phyloP scores from a whole-genome alignment of 306 rosid genomes.

The Casuarina equisetifolia region DNA sequence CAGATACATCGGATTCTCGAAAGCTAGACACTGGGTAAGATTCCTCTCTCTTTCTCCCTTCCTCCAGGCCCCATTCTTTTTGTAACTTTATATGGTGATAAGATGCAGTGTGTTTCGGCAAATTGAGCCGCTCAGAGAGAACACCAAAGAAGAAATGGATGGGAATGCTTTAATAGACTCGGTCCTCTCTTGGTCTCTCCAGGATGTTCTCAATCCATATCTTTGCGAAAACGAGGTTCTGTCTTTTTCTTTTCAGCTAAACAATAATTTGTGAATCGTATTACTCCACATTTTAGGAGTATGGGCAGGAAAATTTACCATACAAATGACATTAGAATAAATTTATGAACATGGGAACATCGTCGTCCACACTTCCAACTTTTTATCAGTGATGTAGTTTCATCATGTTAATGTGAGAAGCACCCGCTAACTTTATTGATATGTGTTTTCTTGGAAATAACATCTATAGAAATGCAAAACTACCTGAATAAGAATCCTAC shows the following conservation, averaged over 20 bases:
- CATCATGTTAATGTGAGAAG: no score
- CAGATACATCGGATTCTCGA: neutral
- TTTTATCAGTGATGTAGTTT: no score
- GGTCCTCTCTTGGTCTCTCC: slow-evolving; percentile 43
- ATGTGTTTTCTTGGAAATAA: no score
- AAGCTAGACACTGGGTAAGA: neutral
- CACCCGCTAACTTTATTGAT: no score
- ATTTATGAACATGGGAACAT: no score
- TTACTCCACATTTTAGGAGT: neutral
- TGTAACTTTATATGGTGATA: no score
- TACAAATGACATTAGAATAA: no score
- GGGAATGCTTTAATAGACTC: slow-evolving; percentile 21
- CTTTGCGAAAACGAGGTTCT: slow-evolving; percentile 18
- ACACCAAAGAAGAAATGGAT: neutral
- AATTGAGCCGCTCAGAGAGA: neutral
- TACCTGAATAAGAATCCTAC: neutral
- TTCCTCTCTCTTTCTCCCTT: neutral
- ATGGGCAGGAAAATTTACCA: no score
- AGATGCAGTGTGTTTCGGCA: neutral
- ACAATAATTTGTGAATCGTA: neutral
- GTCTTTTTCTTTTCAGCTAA: neutral
- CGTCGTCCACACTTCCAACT: no score
- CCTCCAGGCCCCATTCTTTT: neutral
- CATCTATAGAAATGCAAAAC: no score
- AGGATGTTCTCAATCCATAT: slow-evolving; percentile 33